Base-by-base conservation (phyloP, 2,329 filamentous ascomycete species). In the Sphaceloma murrayae region DNA sequence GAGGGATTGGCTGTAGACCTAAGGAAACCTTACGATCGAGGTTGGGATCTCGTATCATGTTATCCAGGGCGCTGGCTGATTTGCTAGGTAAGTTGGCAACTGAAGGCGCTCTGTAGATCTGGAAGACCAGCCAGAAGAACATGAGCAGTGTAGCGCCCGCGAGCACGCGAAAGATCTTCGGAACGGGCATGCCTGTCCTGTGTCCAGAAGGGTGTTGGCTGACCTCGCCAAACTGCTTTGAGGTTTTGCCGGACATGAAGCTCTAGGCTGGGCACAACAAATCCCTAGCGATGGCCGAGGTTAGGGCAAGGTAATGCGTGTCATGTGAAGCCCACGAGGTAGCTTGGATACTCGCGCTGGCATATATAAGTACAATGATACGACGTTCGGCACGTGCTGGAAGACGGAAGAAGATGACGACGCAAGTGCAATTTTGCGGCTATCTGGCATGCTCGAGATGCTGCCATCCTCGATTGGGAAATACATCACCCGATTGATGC, bases 161-260 rank as follows among this genome's bases (percentile, higher is more conserved):
- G 59, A 94, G 70, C 58, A 83, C 77, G 66, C 88, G 80, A 60
- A 94, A 81, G 47, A 86, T 85, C 69, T 81, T 80, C 59, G 86
- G 85, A 60, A 94, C 72, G 57, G 82, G 85, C 87, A 94, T 94
- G 53, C 55, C 75, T 46, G 24, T 31, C 21, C 36, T 11, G 43
- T 31, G 34, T 46, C 27, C 17, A 16, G 58, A 45, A 50, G 32
- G 39, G 32, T 32, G 39, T 42, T 14, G 46, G 47, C 51, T 59
- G 55, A 49, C 54, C 36, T 42, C 45, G 40, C 36, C 26, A 26
- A 22, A 32, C 7, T 32, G 17, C 38, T 31, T 29, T 5, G 38
- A 29, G 16, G 24, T 8, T 30, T 9, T 4, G 14, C 16, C 21
- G 31, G 38, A 42, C 38, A 42, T 43, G 29, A n/a, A 5, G 13